Conservation (phyloP, 2,329 filamentous ascomycete species). For the Fusarium coicis region DNA sequence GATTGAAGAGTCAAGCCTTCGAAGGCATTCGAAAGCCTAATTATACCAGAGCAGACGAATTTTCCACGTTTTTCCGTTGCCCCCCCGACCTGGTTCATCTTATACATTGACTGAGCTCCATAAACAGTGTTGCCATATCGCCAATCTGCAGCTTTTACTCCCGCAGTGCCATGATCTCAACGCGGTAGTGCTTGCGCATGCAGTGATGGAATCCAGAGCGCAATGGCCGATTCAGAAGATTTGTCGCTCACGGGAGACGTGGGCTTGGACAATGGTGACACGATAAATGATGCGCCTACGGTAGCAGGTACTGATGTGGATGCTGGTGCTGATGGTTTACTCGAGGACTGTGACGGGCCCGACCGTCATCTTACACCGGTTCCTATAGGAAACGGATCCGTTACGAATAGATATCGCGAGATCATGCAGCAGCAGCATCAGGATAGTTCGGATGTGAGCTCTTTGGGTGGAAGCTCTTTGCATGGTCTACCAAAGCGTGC, state of each 20-base stretch:
- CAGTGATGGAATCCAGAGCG: constrained; percentile 55
- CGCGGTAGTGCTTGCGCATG: constrained; percentile 43
- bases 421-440: constrained; percentile 57
- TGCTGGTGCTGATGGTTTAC: constrained; percentile 9
- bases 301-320: constrained; percentile 31
- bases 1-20: not conserved
- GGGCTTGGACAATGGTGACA: constrained; percentile 56
- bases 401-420: constrained; percentile 58
- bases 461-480: constrained; percentile 58
- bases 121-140: constrained; percentile 33
- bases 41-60: not conserved
- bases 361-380: constrained; percentile 33
- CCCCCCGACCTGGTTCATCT: constrained; percentile 26
- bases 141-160: constrained; percentile 30
- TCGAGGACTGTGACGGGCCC: constrained; percentile 27
- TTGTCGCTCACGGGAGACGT: constrained; percentile 54
- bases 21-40: not conserved
- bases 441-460: constrained; percentile 63
- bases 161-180: constrained; percentile 43
- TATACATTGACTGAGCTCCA: constrained; percentile 37
- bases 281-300: constrained; percentile 42
- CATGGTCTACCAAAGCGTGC: constrained; percentile 64
- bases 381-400: constrained; percentile 38
- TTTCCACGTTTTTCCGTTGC: constrained; percentile 22
- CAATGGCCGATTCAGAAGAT: constrained; percentile 62